Base-by-base conservation (phyloP, 2,329 filamentous ascomycete genomes). In the Alternaria longipes region DNA sequence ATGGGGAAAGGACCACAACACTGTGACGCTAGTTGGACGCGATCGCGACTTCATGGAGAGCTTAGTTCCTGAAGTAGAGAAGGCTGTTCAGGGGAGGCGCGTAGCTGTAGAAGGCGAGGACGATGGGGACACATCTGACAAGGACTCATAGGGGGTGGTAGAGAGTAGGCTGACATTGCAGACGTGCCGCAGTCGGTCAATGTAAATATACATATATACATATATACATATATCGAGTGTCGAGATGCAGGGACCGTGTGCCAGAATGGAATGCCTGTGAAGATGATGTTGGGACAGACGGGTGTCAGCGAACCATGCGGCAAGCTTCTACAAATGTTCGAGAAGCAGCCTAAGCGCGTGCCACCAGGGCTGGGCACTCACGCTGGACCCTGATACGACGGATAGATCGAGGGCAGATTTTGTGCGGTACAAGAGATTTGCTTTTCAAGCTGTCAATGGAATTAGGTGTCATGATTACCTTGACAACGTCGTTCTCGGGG, bases 1-100 rank as follows among this genome's bases (percentile, higher is more conserved):
- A 56, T 97, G 94, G 93, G 92, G 91, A 5, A 94, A 92, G 84
- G 88, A 88, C 72, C 85, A 85, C 65, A 98, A 98, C 79, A 95
- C 93, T 0, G 93, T 98, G 49, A 97, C 94, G 11, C 83, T 99
- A 54, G 94, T 97, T 16, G 88, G 84, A 16, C 89, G 88, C 67
- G 91, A 97, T 74, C 83, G 86, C 67, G 89, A 86, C 24, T 94
- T 87, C 69, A 86, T 98, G 75, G 92, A 97, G 76, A 89, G 88
- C 52, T 79, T 97, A 63, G 86, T 96, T 14, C 81, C 85, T 0
- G 93, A 97, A 76, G 92, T 97, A 3, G 87, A 92, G 74, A 81
- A 87, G 76, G 90, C 90, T 54, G 90, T 97, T 5, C 81, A 93
- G 68, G 94, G 94, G 3, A 84, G 83, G 69, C 84, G 90, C 51